Evolutionary conservation across 768 basidiomycete species (phyloP), one percentile per base, ranked within the genome.

Genomic region (Clavulina sp.): DNA sequence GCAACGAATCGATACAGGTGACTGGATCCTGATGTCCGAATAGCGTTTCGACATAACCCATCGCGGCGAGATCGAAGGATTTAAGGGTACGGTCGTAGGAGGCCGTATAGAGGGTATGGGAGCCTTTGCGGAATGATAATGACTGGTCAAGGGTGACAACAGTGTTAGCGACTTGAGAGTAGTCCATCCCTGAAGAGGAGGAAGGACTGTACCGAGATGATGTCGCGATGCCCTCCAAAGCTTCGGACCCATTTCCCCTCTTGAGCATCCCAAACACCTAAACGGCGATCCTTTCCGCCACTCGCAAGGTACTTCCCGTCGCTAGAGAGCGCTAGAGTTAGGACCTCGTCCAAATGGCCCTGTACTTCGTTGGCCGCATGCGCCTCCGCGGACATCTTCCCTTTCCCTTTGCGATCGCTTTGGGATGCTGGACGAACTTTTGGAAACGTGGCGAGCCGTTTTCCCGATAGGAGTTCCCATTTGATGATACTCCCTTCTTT

Each of bases 21-120:
- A 95, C 77, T 28, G 77, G 74, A 60, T 96, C 92, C 67, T 97
- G 93, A 62, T 99, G 95, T 1, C 95, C 95, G 62, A 93, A 99
- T 3, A 97, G 70, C 5, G 93, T 96, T 64, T 99, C 93, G 52
- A 97, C 81, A 60, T 91, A 89, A 6, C 87, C 89, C 73, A 93
- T 76, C 4, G 86, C 84, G 6, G 74, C 71, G 43, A 75, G 68
- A 62, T 84, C 92, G 64, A 83, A 93, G 2, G 96, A 70, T 64
- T 93, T 93, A 52, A 95, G 61, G 0, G 91, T 89, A 13, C 92
- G 82, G 63, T 97, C 86, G 61, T 80, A 77, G 18, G 87, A 83
- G 34, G 74, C 77, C 18, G 81, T 75, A 65, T 84, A 84, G 28
- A 91, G 66, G 62, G 81, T 75, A 50, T 78, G 70, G 2, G 84